These are phyloP conservation scores for Ogataea paradorogensis DNA, from an alignment of 805 yeast species.

Conservation along the genomic window DNA sequence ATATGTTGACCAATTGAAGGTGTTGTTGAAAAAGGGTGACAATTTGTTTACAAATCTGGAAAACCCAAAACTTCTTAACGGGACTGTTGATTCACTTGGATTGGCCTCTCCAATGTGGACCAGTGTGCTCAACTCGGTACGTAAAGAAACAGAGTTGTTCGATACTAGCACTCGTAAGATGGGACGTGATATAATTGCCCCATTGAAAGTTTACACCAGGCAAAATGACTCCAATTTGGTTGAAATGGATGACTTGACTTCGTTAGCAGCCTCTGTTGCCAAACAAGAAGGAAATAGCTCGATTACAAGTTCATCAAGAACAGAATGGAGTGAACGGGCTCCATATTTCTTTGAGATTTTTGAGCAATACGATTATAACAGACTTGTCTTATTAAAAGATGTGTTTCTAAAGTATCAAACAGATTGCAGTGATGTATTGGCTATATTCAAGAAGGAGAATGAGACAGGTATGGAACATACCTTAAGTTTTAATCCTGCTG, in stretches of 20 bases:
- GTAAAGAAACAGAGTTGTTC: constrained; percentile 41
- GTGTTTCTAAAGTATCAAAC: constrained; percentile 65
- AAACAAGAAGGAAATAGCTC: constrained; percentile 23
- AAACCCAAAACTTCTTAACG: constrained; percentile 42
- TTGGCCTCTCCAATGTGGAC: constrained; percentile 43
- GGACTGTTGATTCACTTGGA: constrained; percentile 48
- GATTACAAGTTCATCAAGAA: constrained; percentile 43
- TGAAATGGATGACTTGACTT: constrained; percentile 36
- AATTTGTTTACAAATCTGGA: constrained; percentile 37
- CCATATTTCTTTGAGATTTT: constrained; percentile 74
- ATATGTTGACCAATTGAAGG: constrained; percentile 49
- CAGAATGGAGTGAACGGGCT: constrained; percentile 74
- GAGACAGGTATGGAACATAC: constrained; percentile 67
- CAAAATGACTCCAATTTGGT: constrained; percentile 47
- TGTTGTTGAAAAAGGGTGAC: constrained; percentile 33
- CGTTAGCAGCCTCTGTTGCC: constrained; percentile 26
- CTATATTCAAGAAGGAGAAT: constrained; percentile 42
- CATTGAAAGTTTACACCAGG: constrained; percentile 50
- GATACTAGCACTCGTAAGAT: constrained; percentile 51
- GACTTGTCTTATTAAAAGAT: constrained; percentile 61
- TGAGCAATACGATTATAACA: constrained; percentile 65
- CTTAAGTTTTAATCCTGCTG: constrained; percentile 59
- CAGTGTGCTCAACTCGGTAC: constrained; percentile 38
- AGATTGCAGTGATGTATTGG: constrained; percentile 51
- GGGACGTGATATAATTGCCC: constrained; percentile 53